Evolutionary conservation across 495 filamentous ascomycete species (phyloP).

Genomic region (Apiosordaria backusii): DNA sequence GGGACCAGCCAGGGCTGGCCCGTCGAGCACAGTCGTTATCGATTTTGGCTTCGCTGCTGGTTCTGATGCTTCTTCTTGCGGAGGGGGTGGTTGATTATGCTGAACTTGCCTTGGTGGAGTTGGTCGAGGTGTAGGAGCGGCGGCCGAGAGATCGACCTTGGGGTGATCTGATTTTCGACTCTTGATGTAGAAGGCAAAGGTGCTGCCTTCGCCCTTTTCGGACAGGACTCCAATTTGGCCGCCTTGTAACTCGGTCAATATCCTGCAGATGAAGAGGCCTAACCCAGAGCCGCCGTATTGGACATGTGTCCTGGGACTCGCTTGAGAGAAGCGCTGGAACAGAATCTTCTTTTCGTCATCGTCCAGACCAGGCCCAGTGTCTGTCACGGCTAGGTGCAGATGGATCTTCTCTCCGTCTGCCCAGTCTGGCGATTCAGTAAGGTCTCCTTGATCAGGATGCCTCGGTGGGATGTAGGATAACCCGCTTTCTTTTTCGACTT

Average conservation of each 20-base stretch:
- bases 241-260: slow-evolving; percentile 75
- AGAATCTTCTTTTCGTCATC: slow-evolving; percentile 69
- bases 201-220: slow-evolving; percentile 67
- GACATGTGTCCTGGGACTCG: slow-evolving; percentile 69
- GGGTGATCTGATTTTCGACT: slow-evolving; percentile 34
- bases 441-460: slow-evolving; percentile 44
- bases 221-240: slow-evolving; percentile 80
- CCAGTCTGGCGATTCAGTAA: slow-evolving; percentile 61
- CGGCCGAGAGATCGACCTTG: slow-evolving; percentile 4
- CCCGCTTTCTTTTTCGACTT: slow-evolving; percentile 46
- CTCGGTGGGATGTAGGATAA: slow-evolving; percentile 56
- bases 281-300: slow-evolving; percentile 81
- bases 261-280: slow-evolving; percentile 76
- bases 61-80: background rate
- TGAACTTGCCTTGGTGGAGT: background rate
- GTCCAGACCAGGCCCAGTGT: slow-evolving; percentile 74
- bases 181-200: slow-evolving; percentile 75
- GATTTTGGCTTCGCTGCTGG: background rate
- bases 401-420: slow-evolving; percentile 64
- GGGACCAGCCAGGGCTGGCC: background rate
- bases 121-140: slow-evolving; percentile 1
- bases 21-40: background rate
- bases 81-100: background rate
- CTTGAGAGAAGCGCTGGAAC: slow-evolving; percentile 80
- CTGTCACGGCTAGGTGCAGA: slow-evolving; percentile 70